Evolutionary conservation across 2,329 filamentous ascomycete species (phyloP).

Genomic region (Parascedosporium putredinis): DNA sequence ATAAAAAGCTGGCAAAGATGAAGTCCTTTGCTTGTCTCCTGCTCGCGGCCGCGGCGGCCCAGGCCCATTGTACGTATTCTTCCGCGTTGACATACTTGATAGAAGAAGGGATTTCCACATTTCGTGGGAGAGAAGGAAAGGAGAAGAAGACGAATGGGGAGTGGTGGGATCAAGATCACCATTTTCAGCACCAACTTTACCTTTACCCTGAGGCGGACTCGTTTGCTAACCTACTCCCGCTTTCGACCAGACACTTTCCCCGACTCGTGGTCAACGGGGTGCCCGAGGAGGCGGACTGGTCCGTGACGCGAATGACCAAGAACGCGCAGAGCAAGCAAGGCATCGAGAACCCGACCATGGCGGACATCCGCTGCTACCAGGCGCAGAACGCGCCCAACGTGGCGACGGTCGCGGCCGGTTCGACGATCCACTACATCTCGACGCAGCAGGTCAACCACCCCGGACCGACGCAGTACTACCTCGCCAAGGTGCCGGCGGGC

Average conservation of each 20-base stretch:
- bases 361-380: slow-evolving; percentile 26
- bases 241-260: slow-evolving; percentile 24
- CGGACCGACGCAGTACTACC: slow-evolving; percentile 29
- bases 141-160: no score
- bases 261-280: slow-evolving; percentile 23
- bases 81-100: no score
- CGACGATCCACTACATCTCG: slow-evolving; percentile 23
- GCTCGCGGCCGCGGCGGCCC: slow-evolving; percentile 13
- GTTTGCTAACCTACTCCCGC: not conserved
- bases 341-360: slow-evolving; percentile 20
- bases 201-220: not conserved
- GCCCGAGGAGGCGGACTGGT: slow-evolving; percentile 23
- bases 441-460: slow-evolving; percentile 20
- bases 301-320: slow-evolving; percentile 24
- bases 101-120: no score
- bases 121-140: not conserved
- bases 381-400: slow-evolving; percentile 20
- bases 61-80: slow-evolving; percentile 16
- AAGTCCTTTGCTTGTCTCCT: slow-evolving; percentile 15
- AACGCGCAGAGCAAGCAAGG: slow-evolving; percentile 24
- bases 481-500: slow-evolving; percentile 25
- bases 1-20: slow-evolving; percentile 10
- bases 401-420: slow-evolving; percentile 20
- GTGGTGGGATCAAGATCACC: no score
- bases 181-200: no score